Evolutionary conservation across 2,329 filamentous ascomycete genomes (phyloP), one percentile per base, ranked within the genome.

Genomic region (Tolypocladium nubicola): DNA sequence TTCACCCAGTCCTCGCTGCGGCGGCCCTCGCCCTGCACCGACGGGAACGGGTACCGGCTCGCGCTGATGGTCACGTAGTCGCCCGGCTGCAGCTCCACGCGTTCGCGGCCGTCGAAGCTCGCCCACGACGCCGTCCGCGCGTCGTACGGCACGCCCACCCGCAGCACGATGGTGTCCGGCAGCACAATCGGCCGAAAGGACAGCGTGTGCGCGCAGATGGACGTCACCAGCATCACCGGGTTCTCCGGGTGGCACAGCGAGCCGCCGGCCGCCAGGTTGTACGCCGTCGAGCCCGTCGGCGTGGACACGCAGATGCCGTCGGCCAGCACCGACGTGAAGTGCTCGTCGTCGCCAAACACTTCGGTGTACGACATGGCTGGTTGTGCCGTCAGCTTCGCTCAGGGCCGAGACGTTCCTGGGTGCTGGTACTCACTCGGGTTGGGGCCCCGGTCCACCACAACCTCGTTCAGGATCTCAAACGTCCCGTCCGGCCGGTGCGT

Each of bases 101-200:
- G 84, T 76, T 97, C 90, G 60, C 91, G 83, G 1, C 94, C 94
- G 71, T 99, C 94, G 69, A 99, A 99, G 71, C 90, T 96, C n/a
- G 92, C 94, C 93, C 94, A 99, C 45, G 88, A 92, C 64, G 85
- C 88, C 5, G 90, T 91, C 54, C 94, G 80, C 10, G 92, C 90
- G 71, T 95, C 87, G 70, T 96, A 97, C 0, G 94, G 94, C n/a
- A 97, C 92, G 13, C 93, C 94, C 21, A 96, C 81, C 41, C 94
- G 85, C 59, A 99, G 78, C 1, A 97, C 93, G 61, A 97, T 96
- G 0, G 93, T 97, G 73, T 99, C 94, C 0, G 94, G 94, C 3
- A 97, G 79, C 66, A 97, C 94, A 66, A 97, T 94, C n/a, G 93
- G 93, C 13, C 94, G 82, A 79, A 97, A 97, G 2, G 90, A 96